Percentiles rank a stretch among this genome's conserved stretches.
Evolutionary conservation across 2,329 filamentous ascomycete species (phyloP).

Genomic region (Teratosphaeria destructans): DNA sequence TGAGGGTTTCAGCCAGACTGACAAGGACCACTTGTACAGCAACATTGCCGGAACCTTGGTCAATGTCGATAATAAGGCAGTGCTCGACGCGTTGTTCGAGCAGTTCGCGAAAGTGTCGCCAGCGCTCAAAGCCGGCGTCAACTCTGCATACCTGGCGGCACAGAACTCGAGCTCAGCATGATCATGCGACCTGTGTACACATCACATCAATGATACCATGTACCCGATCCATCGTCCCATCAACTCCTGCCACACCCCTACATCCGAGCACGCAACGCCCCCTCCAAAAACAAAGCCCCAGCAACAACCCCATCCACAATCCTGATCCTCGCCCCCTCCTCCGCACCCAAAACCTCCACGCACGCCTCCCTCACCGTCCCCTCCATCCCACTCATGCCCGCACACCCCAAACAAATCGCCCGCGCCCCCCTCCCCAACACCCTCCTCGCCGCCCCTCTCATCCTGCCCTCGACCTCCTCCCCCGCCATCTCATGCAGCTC

Average conservation of each 20-base stretch:
- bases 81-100: conserved; percentile 13
- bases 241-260: not conserved
- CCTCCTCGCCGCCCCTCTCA: conserved; percentile 59
- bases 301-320: conserved; percentile 74
- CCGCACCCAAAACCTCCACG: conserved; percentile 51
- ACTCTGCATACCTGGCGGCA: not conserved
- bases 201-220: not conserved
- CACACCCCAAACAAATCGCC: conserved; percentile 76
- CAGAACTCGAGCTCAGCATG: not conserved
- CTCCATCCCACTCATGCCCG: conserved; percentile 82
- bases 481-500: conserved; percentile 64
- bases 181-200: not conserved
- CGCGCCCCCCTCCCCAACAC: conserved; percentile 39
- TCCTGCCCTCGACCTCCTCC: conserved; percentile 52
- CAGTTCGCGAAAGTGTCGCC: conserved; percentile 9
- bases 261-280: conserved; percentile 29
- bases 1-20: conserved; percentile 14
- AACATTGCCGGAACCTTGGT: conserved; percentile 21
- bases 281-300: conserved; percentile 53
- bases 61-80: conserved; percentile 17
- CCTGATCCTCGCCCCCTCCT: conserved; percentile 48
- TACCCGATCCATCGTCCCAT: not conserved
- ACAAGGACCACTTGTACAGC: conserved; percentile 17
- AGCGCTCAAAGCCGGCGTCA: not conserved
- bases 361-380: conserved; percentile 62